A percentile compares a stretch with the other conserved stretches of the same genome.
Evolutionary conservation across 805 yeast species (phyloP).

Genomic region (Zygoascus bituminiphila): DNA sequence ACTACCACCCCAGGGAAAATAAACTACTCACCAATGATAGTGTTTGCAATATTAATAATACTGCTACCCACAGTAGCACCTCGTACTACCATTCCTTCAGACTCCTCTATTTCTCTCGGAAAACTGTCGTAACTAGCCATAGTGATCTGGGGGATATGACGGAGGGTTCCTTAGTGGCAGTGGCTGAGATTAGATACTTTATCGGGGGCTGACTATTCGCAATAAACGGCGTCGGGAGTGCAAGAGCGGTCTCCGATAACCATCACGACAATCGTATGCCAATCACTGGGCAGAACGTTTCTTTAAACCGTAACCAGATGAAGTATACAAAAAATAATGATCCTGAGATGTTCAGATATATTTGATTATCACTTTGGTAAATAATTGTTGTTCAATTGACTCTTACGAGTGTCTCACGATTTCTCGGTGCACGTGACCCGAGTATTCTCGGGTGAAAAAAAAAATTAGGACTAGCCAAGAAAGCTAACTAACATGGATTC

Average conservation of each 20-base stretch:
- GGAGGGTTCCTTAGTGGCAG: not conserved
- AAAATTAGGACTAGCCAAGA: not conserved
- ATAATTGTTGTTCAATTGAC: no score
- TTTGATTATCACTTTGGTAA: no score
- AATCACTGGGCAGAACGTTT: no score
- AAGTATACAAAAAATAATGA: no score
- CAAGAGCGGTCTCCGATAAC: not conserved
- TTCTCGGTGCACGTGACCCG: no score
- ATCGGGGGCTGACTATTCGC: not conserved
- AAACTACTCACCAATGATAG: slow-evolving; percentile 37
- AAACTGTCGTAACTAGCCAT: slow-evolving; percentile 3
- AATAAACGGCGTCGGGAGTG: slow-evolving; percentile 1
- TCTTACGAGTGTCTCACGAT: no score
- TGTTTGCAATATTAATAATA: slow-evolving; percentile 56
- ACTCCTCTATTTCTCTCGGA: not conserved
- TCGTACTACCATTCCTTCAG: not conserved
- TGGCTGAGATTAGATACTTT: not conserved
- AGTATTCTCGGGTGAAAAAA: no score
- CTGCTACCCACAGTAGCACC: slow-evolving; percentile 41
- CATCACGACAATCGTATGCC: no score
- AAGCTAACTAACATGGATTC: not conserved
- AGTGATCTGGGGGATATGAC: not conserved
- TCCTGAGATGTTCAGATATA: no score
- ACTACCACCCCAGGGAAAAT: no score
- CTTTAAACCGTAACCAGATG: no score